Evolutionary conservation across 2,329 filamentous ascomycete genomes (phyloP).

Genomic region (Claviceps sorghi): DNA sequence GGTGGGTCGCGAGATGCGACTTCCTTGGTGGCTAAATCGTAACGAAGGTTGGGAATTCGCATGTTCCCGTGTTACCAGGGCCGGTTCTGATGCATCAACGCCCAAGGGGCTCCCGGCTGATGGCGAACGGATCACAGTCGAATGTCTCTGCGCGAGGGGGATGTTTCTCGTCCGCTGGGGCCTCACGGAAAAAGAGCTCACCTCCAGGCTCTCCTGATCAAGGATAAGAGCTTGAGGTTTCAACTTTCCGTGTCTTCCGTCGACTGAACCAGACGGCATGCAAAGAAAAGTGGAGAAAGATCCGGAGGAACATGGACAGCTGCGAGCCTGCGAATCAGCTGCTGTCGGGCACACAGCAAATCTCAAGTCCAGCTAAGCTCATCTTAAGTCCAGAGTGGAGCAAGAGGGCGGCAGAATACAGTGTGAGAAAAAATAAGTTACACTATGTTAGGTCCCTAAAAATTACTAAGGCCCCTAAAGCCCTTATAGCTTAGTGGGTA

Average conservation of each 20-base stretch:
- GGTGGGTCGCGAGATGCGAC: not conserved
- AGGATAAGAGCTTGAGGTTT: not conserved
- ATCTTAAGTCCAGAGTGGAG: no score
- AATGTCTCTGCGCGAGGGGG: no score
- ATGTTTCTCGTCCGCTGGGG: not conserved
- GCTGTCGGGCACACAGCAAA: no score
- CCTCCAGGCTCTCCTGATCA: not conserved
- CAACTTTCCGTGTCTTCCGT: not conserved
- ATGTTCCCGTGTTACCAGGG: not conserved
- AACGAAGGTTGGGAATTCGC: conserved; percentile 11
- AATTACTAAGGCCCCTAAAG: no score
- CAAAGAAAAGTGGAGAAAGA: not conserved
- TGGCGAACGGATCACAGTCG: not conserved
- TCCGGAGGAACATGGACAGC: not conserved
- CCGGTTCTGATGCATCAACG: not conserved
- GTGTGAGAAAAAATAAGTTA: no score
- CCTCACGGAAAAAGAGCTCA: not conserved
- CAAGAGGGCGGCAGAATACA: no score
- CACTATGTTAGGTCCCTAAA: no score
- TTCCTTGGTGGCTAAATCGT: conserved; percentile 15
- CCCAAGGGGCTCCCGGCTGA: not conserved
- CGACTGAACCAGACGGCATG: not conserved
- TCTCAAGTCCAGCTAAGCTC: no score
- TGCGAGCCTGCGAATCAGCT: not conserved
- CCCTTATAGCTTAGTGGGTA: no score